A percentile compares a stretch with the other conserved stretches of the same genome.
phyloP scores from a whole-genome alignment of 2,329 filamentous ascomycete species.

The Phoma sp. region DNA sequence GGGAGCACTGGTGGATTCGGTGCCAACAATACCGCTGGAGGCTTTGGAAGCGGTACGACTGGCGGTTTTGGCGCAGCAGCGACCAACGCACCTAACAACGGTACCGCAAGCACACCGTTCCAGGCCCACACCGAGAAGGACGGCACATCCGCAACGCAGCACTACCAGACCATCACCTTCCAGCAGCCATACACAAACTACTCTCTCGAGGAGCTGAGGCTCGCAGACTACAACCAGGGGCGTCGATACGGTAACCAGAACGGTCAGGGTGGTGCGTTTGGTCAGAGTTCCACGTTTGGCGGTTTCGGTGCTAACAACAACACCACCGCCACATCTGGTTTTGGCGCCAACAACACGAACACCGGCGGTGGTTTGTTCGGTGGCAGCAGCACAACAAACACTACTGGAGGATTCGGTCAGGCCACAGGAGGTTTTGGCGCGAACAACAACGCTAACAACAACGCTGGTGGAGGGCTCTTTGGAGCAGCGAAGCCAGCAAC shows the following conservation, averaged over 20 bases:
- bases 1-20: conserved; percentile 40
- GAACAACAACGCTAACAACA: conserved; percentile 31
- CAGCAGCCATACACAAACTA: conserved; percentile 85
- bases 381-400: conserved; percentile 42
- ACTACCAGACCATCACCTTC: conserved; percentile 81
- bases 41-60: conserved; percentile 31
- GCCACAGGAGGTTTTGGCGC: conserved; percentile 38
- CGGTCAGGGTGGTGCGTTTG: conserved; percentile 83
- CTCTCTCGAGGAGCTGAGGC: conserved; percentile 72
- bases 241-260: conserved; percentile 82
- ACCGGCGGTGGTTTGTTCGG: conserved; percentile 55
- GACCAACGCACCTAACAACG: conserved; percentile 53
- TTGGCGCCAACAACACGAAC: conserved; percentile 52
- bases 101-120: conserved; percentile 72
- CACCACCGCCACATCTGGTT: conserved; percentile 49
- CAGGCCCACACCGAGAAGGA: conserved; percentile 77
- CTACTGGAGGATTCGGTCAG: conserved; percentile 43
- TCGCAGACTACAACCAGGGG: conserved; percentile 88
- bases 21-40: conserved; percentile 25
- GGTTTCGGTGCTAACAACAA: conserved; percentile 53
- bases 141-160: conserved; percentile 57
- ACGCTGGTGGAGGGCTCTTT: conserved; percentile 41
- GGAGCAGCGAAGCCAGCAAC: conserved; percentile 46
- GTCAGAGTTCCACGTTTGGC: conserved; percentile 65
- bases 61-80: conserved; percentile 41